Evolutionary conservation across 176 grass and related monocot species (phyloP).

Genomic region (Olyra latifolia): DNA sequence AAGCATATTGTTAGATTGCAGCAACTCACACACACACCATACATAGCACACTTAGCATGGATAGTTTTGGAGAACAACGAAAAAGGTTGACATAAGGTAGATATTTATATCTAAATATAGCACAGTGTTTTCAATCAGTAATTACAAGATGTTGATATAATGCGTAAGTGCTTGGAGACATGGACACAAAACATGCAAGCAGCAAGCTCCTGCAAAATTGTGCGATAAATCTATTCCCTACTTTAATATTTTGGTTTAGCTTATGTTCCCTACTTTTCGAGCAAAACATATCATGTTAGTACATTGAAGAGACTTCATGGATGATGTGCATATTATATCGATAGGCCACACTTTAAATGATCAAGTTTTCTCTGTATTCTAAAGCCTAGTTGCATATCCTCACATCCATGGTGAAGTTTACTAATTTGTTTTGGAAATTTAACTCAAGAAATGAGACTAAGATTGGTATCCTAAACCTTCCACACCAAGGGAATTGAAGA

Average conservation of each 20-base stretch:
- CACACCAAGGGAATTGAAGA: background rate
- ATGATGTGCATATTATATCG: background rate
- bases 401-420: background rate
- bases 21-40: background rate
- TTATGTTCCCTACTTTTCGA: background rate
- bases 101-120: background rate
- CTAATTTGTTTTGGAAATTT: background rate
- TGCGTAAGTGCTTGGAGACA: background rate
- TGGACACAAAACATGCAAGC: background rate
- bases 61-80: background rate
- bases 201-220: background rate
- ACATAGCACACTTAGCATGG: background rate
- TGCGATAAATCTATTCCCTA: background rate
- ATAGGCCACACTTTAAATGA: background rate
- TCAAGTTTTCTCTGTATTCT: background rate
- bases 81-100: background rate
- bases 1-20: background rate
- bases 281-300: background rate
- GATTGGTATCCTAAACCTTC: background rate
- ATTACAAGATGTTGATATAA: background rate
- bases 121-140: background rate
- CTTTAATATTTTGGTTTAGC: background rate
- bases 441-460: background rate
- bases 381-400: background rate
- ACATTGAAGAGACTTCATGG: background rate